Evolutionary conservation across 768 basidiomycete genomes (phyloP).

Genomic region (Cyclocybe aegerita): DNA sequence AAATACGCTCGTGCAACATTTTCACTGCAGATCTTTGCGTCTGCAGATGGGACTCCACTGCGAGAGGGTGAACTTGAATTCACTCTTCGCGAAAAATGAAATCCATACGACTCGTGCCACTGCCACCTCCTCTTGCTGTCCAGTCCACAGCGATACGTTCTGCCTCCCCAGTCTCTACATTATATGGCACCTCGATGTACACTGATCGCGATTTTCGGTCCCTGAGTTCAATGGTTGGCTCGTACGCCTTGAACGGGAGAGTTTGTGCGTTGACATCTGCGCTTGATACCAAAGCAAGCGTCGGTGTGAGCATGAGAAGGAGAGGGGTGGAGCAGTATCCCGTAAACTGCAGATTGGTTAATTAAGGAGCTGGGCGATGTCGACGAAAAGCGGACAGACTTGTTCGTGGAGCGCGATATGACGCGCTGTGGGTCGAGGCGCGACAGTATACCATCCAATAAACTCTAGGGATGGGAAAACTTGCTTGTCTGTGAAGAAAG

Average conservation of each 20-base stretch:
- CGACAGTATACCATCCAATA: slow-evolving; percentile 97
- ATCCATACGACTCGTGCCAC: slow-evolving; percentile 72
- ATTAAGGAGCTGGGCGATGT: neutral
- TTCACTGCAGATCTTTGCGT: slow-evolving; percentile 94
- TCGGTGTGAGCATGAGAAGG: slow-evolving; percentile 73
- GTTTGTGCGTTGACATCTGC: slow-evolving; percentile 63
- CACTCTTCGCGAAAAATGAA: neutral
- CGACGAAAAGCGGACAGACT: slow-evolving; percentile 34
- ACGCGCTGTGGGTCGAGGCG: slow-evolving; percentile 64
- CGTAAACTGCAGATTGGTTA: slow-evolving; percentile 58
- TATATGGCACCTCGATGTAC: slow-evolving; percentile 84
- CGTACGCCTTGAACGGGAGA: slow-evolving; percentile 92
- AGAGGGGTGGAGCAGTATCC: slow-evolving; percentile 86
- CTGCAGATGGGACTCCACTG: slow-evolving; percentile 89
- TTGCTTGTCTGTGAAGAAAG: slow-evolving; percentile 74
- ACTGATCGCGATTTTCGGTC: slow-evolving; percentile 75
- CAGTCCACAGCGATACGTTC: slow-evolving; percentile 98
- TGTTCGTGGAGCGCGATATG: slow-evolving; percentile 89
- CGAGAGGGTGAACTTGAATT: slow-evolving; percentile 2
- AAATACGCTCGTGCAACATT: slow-evolving; percentile 92
- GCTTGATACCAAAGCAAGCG: slow-evolving; percentile 39
- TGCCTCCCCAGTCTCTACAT: slow-evolving; percentile 96
- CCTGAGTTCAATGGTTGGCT: slow-evolving; percentile 83
- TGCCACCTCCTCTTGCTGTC: slow-evolving; percentile 83
- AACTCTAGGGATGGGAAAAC: slow-evolving; percentile 98